Base-by-base conservation (phyloP, 805 yeast species). In the Saccharomycopsis guyanensis region DNA sequence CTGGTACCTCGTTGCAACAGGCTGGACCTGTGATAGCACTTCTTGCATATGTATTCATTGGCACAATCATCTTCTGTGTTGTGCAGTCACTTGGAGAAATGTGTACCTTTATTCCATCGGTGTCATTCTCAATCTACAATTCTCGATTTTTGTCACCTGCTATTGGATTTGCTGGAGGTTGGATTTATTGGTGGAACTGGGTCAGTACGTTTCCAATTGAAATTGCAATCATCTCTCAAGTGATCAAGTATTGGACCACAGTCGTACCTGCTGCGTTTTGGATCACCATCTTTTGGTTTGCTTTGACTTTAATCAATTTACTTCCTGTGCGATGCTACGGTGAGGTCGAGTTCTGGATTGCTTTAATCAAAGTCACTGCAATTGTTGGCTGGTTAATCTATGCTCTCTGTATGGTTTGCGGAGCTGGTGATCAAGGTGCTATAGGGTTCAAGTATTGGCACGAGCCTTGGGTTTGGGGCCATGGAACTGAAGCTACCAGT, bases 391-490 rank as follows among this genome's bases (percentile, higher is more conserved):
- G 82, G 71, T 60, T 82, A 46, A 61, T 82, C 35, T 81, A 80
- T 57, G 78, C 80, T 27, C 64, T 82, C 45, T 71, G 76, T 61
- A 81, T 82, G 80, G 86, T 81, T 20, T 78, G 85, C 62, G 88
- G 87, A 65, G 87, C 82, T 22, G 75, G 73, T 2, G 82, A 82
- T 64, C 72, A 68, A 65, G 87, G 87, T 16, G 82, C 87, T 6
- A 73, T 82, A 34, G 89, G 89, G 12, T 82, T 82, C 71, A 72
- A 86, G 60, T 82, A 82, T 62, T 82, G 89, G 91, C 75, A 86
- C 65, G 61, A 82, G 57, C 87, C 88, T 12, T 87, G 87, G 53
- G 74, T 86, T 8, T 78, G 83, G 78, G 84, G 86, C 40, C 77
- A 75, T 40, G 86, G 86, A 43, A 71, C 73, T 32, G 62, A 73